Conservation (phyloP, 768 basidiomycete species). For the Cyathus striatus region DNA sequence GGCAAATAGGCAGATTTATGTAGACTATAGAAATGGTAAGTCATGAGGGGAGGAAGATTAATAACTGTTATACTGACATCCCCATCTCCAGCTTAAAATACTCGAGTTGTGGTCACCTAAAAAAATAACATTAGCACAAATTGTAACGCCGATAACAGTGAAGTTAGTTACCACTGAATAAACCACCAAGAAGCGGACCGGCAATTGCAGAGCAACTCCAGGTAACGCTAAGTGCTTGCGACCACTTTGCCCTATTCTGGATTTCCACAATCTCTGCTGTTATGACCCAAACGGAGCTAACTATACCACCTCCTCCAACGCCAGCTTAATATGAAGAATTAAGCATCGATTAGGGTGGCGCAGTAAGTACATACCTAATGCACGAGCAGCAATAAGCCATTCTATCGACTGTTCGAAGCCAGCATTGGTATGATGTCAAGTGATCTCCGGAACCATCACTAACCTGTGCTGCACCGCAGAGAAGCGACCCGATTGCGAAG, state of each 20-base stretch:
- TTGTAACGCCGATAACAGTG: too few species aligned
- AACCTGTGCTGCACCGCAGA: conserved; percentile 75
- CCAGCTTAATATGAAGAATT: conserved; percentile 42
- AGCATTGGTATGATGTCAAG: too few species aligned
- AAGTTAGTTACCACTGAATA: conserved; percentile 63
- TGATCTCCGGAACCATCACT: conserved; percentile 13
- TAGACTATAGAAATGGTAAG: conserved; percentile 48
- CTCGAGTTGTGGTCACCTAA: conserved; percentile 25
- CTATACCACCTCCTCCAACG: conserved; percentile 84
- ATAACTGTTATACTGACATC: conserved; percentile 57
- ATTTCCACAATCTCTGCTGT: conserved; percentile 80
- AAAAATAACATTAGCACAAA: conserved; percentile 7
- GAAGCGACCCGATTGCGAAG: conserved; percentile 73
- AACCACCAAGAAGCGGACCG: conserved; percentile 77
- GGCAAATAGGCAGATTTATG: conserved; percentile 75
- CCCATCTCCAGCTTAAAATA: conserved; percentile 74
- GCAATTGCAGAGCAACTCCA: conserved; percentile 86
- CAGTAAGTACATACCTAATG: conserved; percentile 27
- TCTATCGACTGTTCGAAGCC: conserved; percentile 34
- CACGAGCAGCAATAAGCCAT: conserved; percentile 66
- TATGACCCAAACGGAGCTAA: conserved; percentile 81
- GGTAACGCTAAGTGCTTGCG: conserved; percentile 77
- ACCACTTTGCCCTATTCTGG: conserved; percentile 72
- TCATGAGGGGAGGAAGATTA: conserved; percentile 8
- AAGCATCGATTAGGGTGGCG: conserved; percentile 2